phyloP scores from a whole-genome alignment of 2,329 filamentous ascomycete species.

The Penicillium frequentans region DNA sequence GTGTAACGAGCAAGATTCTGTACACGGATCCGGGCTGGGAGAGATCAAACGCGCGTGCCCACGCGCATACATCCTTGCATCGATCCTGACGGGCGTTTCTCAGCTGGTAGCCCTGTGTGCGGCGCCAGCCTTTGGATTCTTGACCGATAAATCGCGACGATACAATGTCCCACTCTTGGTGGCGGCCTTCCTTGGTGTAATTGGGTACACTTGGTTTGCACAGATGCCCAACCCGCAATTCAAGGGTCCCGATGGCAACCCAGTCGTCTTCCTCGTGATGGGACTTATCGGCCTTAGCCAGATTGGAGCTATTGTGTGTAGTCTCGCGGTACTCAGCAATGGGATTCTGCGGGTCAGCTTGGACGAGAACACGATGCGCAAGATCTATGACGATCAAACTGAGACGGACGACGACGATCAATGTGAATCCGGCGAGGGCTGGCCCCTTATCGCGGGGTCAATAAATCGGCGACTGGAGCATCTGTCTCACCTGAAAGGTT shows the following conservation, averaged over 20 bases:
- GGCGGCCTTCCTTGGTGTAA: slow-evolving; percentile 70
- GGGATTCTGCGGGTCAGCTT: slow-evolving; percentile 62
- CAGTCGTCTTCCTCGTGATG: slow-evolving; percentile 72
- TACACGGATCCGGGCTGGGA: slow-evolving; percentile 30
- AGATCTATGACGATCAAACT: slow-evolving; percentile 14
- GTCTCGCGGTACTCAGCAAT: slow-evolving; percentile 79
- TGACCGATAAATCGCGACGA: slow-evolving; percentile 66
- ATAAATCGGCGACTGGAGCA: slow-evolving; percentile 29
- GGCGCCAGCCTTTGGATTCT: slow-evolving; percentile 83
- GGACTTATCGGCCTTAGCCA: slow-evolving; percentile 85
- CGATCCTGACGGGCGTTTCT: slow-evolving; percentile 83
- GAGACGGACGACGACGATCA: slow-evolving; percentile 5
- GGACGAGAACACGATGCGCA: slow-evolving; percentile 14
- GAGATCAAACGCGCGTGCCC: slow-evolving; percentile 85
- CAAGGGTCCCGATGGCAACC: slow-evolving; percentile 66
- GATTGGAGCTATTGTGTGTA: slow-evolving; percentile 95
- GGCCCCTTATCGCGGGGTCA: slow-evolving; percentile 29
- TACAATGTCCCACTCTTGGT: slow-evolving; percentile 74
- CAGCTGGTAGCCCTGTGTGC: slow-evolving; percentile 82
- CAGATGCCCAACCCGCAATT: slow-evolving; percentile 75
- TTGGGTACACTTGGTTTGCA: slow-evolving; percentile 76
- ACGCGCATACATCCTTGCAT: slow-evolving; percentile 82
- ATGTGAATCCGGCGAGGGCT: slow-evolving; percentile 25
- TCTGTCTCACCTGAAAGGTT: slow-evolving; percentile 74
- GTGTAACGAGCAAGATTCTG: slow-evolving; percentile 56